Conservation (phyloP, 306 rosid genomes). For the Cucurbita argyrosperma region DNA sequence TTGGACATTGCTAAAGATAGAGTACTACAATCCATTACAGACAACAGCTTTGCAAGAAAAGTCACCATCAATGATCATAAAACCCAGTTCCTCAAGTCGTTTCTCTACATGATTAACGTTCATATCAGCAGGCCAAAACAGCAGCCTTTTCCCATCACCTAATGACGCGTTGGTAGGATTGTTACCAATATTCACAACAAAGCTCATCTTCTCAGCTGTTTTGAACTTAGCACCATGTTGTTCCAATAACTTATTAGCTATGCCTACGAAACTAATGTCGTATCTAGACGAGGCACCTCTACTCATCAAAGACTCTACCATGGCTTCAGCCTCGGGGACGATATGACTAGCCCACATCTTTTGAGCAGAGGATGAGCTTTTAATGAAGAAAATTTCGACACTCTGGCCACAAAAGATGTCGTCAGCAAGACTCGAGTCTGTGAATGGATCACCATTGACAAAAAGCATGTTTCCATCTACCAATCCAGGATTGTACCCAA, state of each 20-base stretch:
- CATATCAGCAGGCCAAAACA: constrained; percentile 41
- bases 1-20: background rate
- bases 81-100: constrained; percentile 40
- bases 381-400: constrained; percentile 35
- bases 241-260: constrained; percentile 21
- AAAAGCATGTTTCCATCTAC: constrained; percentile 56
- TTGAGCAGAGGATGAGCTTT: constrained; percentile 33
- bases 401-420: constrained; percentile 36
- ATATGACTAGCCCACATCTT: constrained; percentile 33
- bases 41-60: constrained; percentile 67
- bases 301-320: constrained; percentile 23
- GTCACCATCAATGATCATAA: constrained; percentile 56
- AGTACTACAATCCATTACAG: constrained; percentile 52
- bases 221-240: constrained; percentile 15
- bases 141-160: constrained; percentile 36
- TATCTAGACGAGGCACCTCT: constrained; percentile 19
- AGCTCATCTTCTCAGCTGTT: constrained; percentile 19
- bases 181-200: constrained; percentile 23
- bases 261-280: constrained; percentile 24
- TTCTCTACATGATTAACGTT: constrained; percentile 30
- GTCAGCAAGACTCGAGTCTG: constrained; percentile 13
- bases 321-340: constrained; percentile 19
- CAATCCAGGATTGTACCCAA: constrained; percentile 36
- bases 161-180: constrained; percentile 23
- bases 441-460: constrained; percentile 20